Base-by-base conservation (phyloP, 441 rosid species). In the Arabidopsis hybrid region DNA sequence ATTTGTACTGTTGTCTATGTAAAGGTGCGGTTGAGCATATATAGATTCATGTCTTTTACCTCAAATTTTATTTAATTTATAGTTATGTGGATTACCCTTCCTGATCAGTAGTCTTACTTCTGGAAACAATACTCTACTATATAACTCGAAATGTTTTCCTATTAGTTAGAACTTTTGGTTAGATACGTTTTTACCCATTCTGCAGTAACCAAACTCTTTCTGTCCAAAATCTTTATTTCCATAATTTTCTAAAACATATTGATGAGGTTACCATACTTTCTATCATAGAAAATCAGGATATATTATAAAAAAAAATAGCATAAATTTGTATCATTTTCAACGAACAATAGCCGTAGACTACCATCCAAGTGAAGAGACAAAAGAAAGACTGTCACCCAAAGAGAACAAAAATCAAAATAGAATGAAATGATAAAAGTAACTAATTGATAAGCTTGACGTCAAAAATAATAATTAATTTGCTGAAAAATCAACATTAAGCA, bases 311-410 rank as follows among this genome's bases (percentile, higher is more conserved):
- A 8, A 59, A 58, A 31, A 4, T 65, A 18, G 71, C 50, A 56
- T 64, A 47, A 56, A 5, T 56, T 11, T 57, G 66, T 65, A 73
- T 73, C 66, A 5, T 57, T 73, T 57, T 65, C 72, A 57, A 29
- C 60, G 72, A 73, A 57, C 71, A 38, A 65, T 65, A 56, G 65
- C 65, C 66, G 72, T 57, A 65, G 34, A 57, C 60, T 57, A 73
- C 64, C 66, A 73, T 73, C 66, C 77, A 73, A 73, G 16, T 73
- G 60, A 57, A 73, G 32, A 57, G 71, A 46, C 52, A 57, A 57
- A 73, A 65, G 42, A 55, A 65, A 45, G 51, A 85, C 87, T 83
- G 88, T 83, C 79, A 65, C 34, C 66, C 46, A 42, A 42, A 60
- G 7, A 7, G 64, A 69, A 60, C n/a, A 6, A 8, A 50, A 35